These are phyloP conservation scores for Neofusicoccum kwambonambiense DNA, from an alignment of 2,329 filamentous ascomycete species.

Conservation along the genomic window DNA sequence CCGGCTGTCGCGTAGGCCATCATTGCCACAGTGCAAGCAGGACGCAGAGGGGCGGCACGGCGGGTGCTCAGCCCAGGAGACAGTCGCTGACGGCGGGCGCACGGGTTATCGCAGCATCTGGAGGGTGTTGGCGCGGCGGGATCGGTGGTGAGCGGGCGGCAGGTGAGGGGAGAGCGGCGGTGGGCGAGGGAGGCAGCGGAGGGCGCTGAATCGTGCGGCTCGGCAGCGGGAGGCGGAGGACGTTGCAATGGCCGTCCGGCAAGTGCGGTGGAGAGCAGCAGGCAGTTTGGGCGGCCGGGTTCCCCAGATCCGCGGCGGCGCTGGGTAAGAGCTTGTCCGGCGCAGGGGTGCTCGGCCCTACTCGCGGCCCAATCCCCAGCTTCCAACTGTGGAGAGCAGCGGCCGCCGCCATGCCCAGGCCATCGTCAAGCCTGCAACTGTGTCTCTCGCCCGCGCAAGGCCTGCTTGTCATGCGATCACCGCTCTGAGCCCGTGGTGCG, in stretches of 20 bases:
- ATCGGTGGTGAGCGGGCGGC: not conserved
- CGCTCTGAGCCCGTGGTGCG: slow-evolving; percentile 1
- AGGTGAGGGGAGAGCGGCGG: not conserved
- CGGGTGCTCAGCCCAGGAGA: not conserved
- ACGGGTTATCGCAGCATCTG: not conserved
- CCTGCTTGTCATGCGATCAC: not conserved
- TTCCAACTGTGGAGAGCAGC: not conserved
- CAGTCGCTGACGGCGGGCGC: not conserved
- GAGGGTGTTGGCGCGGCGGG: not conserved
- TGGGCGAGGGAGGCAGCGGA: not conserved
- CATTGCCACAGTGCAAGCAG: not conserved
- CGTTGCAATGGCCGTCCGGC: not conserved
- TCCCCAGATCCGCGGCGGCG: not conserved
- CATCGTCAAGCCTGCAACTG: not conserved
- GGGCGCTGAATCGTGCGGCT: not conserved
- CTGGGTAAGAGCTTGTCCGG: slow-evolving; percentile 11
- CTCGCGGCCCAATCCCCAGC: slow-evolving; percentile 2
- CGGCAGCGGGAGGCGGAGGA: not conserved
- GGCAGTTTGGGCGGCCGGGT: not conserved
- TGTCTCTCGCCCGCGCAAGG: not conserved
- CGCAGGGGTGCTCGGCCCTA: not conserved
- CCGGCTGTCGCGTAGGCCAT: slow-evolving; percentile 32
- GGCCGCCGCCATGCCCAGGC: not conserved
- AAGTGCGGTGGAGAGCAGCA: not conserved
- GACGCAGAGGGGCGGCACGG: not conserved